A percentile compares a stretch with the other conserved stretches of the same genome.
phyloP scores from a whole-genome alignment of 2,329 filamentous ascomycete genomes.

The Trichoderma citrinoviride region DNA sequence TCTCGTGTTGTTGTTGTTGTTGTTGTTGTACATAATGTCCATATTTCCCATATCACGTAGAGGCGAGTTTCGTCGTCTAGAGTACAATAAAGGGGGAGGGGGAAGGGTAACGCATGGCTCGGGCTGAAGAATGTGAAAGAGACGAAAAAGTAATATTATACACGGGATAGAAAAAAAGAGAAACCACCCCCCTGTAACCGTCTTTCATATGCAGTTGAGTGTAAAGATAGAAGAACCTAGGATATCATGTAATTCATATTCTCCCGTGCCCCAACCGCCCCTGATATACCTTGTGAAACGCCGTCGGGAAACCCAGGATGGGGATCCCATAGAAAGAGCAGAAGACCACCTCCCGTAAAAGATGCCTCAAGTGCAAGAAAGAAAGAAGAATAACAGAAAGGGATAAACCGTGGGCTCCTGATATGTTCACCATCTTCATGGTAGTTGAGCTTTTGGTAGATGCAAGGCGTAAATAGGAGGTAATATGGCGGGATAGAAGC shows the following conservation, averaged over 20 bases:
- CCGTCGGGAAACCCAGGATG: not conserved
- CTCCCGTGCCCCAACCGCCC: not conserved
- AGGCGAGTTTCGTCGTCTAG: conserved; percentile 17
- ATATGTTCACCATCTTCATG: not conserved
- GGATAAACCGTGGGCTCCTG: not conserved
- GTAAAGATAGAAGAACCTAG: conserved; percentile 1
- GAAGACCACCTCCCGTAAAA: not conserved
- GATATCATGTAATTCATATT: conserved; percentile 22
- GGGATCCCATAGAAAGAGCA: not conserved
- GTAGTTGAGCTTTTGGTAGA: not conserved
- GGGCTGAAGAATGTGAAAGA: not conserved
- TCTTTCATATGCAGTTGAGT: conserved; percentile 19
- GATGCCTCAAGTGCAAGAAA: not conserved
- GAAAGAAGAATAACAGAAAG: not conserved
- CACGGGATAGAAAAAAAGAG: conserved; percentile 11
- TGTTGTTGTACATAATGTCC: not conserved
- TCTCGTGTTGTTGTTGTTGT: not conserved
- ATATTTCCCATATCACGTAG: conserved; percentile 6
- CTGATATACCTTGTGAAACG: conserved; percentile 19
- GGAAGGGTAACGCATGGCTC: not conserved
- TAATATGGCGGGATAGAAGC: not conserved
- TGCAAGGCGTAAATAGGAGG: not conserved
- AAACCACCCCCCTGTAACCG: conserved; percentile 7
- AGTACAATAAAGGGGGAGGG: not conserved
- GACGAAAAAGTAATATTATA: not conserved